Evolutionary conservation across 2,329 filamentous ascomycete species (phyloP).

Genomic region (Alternaria arbusti): DNA sequence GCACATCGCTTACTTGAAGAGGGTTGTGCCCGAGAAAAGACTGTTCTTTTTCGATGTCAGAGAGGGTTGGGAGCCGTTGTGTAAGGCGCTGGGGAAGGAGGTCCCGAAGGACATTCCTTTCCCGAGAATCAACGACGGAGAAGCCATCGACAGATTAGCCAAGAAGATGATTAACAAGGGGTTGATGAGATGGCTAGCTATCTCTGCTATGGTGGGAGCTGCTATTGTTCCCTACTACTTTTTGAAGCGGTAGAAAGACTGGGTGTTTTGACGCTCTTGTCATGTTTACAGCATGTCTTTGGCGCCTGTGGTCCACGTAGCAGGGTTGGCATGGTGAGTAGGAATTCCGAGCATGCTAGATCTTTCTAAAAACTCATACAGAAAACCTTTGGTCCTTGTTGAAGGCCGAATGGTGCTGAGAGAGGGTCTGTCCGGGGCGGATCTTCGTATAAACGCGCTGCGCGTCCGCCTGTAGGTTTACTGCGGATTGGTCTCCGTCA

Average conservation of each 20-base stretch:
- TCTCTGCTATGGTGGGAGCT: conserved; percentile 13
- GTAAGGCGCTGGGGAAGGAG: conserved; percentile 23
- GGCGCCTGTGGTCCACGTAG: not conserved
- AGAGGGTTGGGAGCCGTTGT: conserved; percentile 30
- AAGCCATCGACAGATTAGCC: conserved; percentile 27
- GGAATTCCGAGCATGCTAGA: not conserved
- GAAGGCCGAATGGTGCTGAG: not conserved
- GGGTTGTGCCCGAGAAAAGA: conserved; percentile 19
- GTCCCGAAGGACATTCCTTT: conserved; percentile 22
- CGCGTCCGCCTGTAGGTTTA: not conserved
- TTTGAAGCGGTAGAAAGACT: not conserved
- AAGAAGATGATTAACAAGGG: conserved; percentile 21
- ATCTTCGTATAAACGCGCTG: not conserved
- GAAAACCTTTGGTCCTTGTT: not conserved
- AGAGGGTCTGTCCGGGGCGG: not conserved
- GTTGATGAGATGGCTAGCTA: conserved; percentile 42
- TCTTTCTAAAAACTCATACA: not conserved
- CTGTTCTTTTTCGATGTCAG: conserved; percentile 28
- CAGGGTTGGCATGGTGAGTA: not conserved
- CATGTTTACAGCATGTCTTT: not conserved
- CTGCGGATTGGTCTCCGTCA: not conserved
- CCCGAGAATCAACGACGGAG: conserved; percentile 30
- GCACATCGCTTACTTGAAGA: conserved; percentile 23
- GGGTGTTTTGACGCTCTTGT: not conserved
- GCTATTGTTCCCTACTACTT: not conserved